Evolutionary conservation across 768 basidiomycete genomes (phyloP), one percentile per base, ranked within the genome.

Genomic region (Fomitopsis pulvina): DNA sequence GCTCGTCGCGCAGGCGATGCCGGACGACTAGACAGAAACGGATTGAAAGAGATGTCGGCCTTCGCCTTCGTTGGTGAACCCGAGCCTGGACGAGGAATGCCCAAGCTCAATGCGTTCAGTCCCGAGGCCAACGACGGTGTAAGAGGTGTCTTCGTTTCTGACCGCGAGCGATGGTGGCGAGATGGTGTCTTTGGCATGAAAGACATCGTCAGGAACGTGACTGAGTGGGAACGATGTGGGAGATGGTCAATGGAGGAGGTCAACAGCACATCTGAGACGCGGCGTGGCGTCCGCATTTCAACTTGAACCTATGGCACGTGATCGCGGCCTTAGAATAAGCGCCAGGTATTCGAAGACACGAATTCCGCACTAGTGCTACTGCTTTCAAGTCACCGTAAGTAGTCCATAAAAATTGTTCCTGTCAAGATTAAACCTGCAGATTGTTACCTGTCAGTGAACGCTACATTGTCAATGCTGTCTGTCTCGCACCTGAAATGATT

Each of bases 1-100:
- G 76, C 66, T 11, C 83, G 74, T 63, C 87, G 88, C 5, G 80
- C 69, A 1, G 87, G 87, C 2, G 85, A 86, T 2, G 74, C 63
- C 1, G 81, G 75, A 16, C 82, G 52, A 45, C 62, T 63, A 8
- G 53, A 58, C 56, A 85, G 71, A 60, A 86, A 86, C 0, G 85
- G 83, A 53, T 87, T 87, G 26, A 70, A 63, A 0, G 57, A 56
- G 21, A 58, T 60, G 28, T 83, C 80, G 29, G 73, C 78, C 21
- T 52, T 50, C 11, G 57, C 48, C 24, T 63, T 62, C 40, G 58
- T 58, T 7, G 45, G 55, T 41, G 58, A 48, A 65, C 60, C 38
- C 43, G 58, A 48, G 65, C 60, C 45, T 45, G 21, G 52, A 47
- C 6, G 51, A 45, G 37, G 51, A 48, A 41, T 20, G 18, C 26